Evolutionary conservation across 2,329 filamentous ascomycete species (phyloP).

Genomic region (Talaromyces sp.): DNA sequence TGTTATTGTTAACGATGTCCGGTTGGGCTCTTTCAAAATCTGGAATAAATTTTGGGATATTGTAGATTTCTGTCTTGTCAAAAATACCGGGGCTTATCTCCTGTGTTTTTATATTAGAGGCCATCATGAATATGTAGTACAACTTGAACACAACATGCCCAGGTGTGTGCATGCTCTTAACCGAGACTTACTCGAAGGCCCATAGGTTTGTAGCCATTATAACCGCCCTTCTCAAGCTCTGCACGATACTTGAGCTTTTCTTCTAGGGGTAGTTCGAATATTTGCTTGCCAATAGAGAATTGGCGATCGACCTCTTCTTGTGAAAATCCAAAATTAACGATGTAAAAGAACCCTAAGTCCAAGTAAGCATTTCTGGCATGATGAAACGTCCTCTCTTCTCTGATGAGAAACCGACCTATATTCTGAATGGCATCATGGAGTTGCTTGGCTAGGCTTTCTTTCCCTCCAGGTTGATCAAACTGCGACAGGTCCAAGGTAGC

Average conservation of each 20-base stretch:
- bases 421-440: constrained; percentile 55
- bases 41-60: constrained; percentile 57
- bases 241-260: constrained; percentile 61
- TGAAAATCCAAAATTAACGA: constrained; percentile 60
- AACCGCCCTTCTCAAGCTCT: constrained; percentile 54
- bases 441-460: constrained; percentile 54
- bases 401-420: constrained; percentile 33
- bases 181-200: constrained; percentile 18
- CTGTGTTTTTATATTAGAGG: not conserved
- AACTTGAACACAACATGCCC: no score
- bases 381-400: not conserved
- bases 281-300: constrained; percentile 60
- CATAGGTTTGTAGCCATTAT: constrained; percentile 57
- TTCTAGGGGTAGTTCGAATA: constrained; percentile 58
- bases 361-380: not conserved
- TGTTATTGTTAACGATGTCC: constrained; percentile 6
- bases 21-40: constrained; percentile 13
- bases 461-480: constrained; percentile 57
- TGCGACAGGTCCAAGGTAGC: constrained; percentile 58
- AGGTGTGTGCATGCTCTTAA: no score
- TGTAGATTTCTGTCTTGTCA: constrained; percentile 62
- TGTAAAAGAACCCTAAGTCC: constrained; percentile 60
- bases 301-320: constrained; percentile 62
- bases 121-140: no score
- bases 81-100: constrained; percentile 31